Evolutionary conservation across 2,329 filamentous ascomycete species (phyloP).

Genomic region (Claviceps sp.): DNA sequence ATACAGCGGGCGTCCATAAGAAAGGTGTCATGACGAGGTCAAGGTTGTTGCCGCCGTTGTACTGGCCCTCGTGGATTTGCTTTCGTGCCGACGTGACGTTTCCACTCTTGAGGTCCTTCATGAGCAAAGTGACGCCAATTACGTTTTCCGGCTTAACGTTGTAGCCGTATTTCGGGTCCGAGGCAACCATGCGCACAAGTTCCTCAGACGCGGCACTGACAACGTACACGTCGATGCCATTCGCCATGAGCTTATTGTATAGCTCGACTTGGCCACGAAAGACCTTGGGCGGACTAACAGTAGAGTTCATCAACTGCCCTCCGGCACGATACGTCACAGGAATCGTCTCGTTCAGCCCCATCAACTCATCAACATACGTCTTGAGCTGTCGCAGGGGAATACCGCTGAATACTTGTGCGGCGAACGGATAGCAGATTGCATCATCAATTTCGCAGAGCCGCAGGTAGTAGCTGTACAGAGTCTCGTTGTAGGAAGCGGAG

Average conservation of each 20-base stretch:
- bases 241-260: slow-evolving; percentile 27
- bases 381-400: slow-evolving; percentile 31
- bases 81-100: slow-evolving; percentile 23
- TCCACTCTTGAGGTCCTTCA: slow-evolving; percentile 17
- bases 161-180: slow-evolving; percentile 31
- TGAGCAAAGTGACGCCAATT: slow-evolving; percentile 27
- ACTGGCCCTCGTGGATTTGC: slow-evolving; percentile 24
- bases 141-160: slow-evolving; percentile 30
- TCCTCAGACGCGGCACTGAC: slow-evolving; percentile 29
- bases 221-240: slow-evolving; percentile 31
- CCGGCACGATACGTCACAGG: slow-evolving; percentile 23
- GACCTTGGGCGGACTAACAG: slow-evolving; percentile 21
- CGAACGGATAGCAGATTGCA: slow-evolving; percentile 29
- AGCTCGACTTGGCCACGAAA: slow-evolving; percentile 29
- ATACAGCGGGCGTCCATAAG: slow-evolving; percentile 29
- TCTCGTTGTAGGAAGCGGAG: slow-evolving; percentile 23
- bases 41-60: slow-evolving; percentile 22
- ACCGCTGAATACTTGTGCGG: slow-evolving; percentile 27
- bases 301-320: slow-evolving; percentile 15
- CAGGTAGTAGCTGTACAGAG: slow-evolving; percentile 31
- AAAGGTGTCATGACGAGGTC: slow-evolving; percentile 26
- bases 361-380: slow-evolving; percentile 32
- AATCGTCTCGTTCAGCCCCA: slow-evolving; percentile 26
- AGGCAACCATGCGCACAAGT: slow-evolving; percentile 31
- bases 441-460: slow-evolving; percentile 29